Conservation (phyloP, 2,329 filamentous ascomycete species). For the Epichloe sp. region DNA sequence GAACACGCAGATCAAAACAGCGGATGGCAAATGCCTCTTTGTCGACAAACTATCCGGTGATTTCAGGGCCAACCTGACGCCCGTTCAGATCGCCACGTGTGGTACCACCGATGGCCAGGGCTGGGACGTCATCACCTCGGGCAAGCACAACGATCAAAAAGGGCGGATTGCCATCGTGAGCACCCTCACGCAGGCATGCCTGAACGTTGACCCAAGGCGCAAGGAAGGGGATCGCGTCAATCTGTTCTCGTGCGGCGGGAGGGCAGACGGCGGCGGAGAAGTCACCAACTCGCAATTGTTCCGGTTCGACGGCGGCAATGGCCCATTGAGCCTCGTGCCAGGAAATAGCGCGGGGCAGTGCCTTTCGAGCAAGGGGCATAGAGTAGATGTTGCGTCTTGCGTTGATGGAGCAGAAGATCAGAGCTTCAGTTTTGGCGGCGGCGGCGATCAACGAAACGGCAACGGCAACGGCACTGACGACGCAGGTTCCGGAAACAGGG, state of each 20-base stretch:
- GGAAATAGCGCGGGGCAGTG: conserved; percentile 33
- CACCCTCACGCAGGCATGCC: conserved; percentile 43
- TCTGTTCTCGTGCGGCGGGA: conserved; percentile 45
- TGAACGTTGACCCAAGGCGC: conserved; percentile 35
- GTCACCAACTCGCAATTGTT: conserved; percentile 41
- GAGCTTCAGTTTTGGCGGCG: conserved; percentile 1
- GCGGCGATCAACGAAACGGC: background rate
- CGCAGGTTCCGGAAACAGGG: too few relatives aligned
- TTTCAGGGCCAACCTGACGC: conserved; percentile 33
- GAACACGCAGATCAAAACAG: conserved; percentile 30
- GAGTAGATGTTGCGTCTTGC: conserved; percentile 10
- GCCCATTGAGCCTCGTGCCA: conserved; percentile 31
- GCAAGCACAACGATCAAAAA: conserved; percentile 35
- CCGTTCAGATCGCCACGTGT: conserved; percentile 31
- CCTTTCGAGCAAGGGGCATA: conserved; percentile 24
- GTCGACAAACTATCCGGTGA: conserved; percentile 34
- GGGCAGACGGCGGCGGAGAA: conserved; percentile 38
- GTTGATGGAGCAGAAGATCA: background rate
- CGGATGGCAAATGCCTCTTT: conserved; percentile 31
- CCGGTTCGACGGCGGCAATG: conserved; percentile 27
- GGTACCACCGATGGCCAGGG: conserved; percentile 27
- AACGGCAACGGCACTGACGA: background rate
- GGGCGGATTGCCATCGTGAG: conserved; percentile 39
- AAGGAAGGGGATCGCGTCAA: conserved; percentile 30
- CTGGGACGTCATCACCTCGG: conserved; percentile 36